Evolutionary conservation across 352 stramenopile genomes (phyloP).

Genomic region (Globisporangium apiculatum): DNA sequence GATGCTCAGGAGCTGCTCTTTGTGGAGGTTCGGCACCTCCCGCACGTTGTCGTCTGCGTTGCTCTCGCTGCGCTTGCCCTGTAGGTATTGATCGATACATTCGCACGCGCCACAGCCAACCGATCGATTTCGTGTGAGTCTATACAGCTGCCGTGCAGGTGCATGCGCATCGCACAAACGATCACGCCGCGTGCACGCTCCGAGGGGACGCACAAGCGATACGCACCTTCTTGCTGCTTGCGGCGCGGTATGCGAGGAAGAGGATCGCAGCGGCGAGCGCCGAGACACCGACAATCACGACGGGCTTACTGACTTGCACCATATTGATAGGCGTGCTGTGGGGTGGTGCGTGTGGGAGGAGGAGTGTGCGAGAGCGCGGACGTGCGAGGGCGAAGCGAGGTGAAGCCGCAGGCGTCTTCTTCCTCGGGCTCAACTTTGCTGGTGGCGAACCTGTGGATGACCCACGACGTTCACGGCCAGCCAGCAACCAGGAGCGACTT

Average conservation of each 20-base stretch:
- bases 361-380: background rate
- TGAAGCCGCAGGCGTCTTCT: conserved; percentile 3
- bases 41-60: conserved; percentile 50
- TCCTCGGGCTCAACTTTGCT: conserved; percentile 6
- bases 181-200: background rate
- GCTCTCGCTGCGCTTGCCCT: conserved; percentile 51
- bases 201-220: background rate
- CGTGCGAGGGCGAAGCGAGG: background rate
- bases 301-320: conserved; percentile 74
- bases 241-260: conserved; percentile 41
- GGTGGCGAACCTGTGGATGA: background rate
- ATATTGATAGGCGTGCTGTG: conserved; percentile 20
- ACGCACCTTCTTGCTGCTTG: conserved; percentile 24
- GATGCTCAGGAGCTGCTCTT: conserved; percentile 84
- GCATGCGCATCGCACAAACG: too few species aligned
- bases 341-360: background rate
- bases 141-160: too few species aligned
- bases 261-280: conserved; percentile 48
- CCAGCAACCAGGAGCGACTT: background rate
- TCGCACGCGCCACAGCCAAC: background rate
- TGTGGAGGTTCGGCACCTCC: conserved; percentile 79
- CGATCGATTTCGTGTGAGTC: background rate
- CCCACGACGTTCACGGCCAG: too few species aligned
- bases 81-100: background rate
- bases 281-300: conserved; percentile 69